Base-by-base conservation (phyloP, 2,329 filamentous ascomycete genomes). In the Clarireedia homoeocarpa region DNA sequence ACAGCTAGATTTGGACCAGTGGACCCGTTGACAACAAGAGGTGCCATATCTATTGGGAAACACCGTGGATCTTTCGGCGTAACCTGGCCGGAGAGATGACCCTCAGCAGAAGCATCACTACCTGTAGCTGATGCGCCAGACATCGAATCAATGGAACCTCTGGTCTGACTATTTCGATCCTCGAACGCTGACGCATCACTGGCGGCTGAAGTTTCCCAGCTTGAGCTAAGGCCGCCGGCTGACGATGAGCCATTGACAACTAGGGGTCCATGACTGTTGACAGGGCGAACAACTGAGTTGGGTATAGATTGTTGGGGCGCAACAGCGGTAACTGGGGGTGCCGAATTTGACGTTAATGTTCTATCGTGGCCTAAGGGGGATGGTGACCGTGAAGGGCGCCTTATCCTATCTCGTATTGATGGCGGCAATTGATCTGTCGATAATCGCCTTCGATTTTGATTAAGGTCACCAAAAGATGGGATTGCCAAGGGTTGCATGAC, bases 341-440 rank as follows among this genome's bases (percentile, higher is more conserved):
- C 59, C 24, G 66, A 61, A 44, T 62, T 58, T 23, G 62, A 54
- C 12, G 68, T 66, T 48, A 61, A 67, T 1, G 65, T 64, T n/a
- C 65, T 61, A 40, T 68, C 66, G 50, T 69, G 64, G 9, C 66
- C 67, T 39, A 69, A 60, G n/a, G 69, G 69, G 6, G 69, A 71
- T 12, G 67, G 68, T 12, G 69, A 71, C 46, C 69, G 56, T 17
- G 69, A 70, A 4, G 66, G 45, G 23, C 65, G 60, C 40, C 62
- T 67, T 15, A 70, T 44, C 23, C 67, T 60, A 55, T 70, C 65
- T 20, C 68, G 56, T 34, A 70, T 65, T 1, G 66, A 69, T 48
- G 67, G 67, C 20, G 67, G 67, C 40, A 69, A 57, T 48, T 69
- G 67, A 52, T 71, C 69, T 10, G 65, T 66, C 14, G 68, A 71